A percentile compares a stretch with the other conserved stretches of the same genome.
phyloP scores from a whole-genome alignment of 1,284 basidiomycete genomes.

The Cryptococcus jaspeensis region DNA sequence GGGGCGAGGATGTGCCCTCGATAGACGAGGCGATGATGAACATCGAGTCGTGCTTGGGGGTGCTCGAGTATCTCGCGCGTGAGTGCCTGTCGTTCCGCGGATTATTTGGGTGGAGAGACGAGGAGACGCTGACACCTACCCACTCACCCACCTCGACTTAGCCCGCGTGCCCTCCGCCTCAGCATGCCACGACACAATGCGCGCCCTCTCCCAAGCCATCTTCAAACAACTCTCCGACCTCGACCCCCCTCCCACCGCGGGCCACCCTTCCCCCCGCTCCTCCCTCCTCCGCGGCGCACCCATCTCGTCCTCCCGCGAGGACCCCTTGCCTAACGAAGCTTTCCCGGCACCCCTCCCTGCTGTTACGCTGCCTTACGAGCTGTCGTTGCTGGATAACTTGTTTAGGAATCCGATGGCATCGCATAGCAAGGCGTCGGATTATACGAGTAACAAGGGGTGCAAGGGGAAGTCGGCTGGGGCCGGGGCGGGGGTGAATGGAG shows the following conservation, averaged over 20 bases:
- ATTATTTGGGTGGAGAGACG: background rate
- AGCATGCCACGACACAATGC: conserved; percentile 51
- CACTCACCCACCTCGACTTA: too few relatives aligned
- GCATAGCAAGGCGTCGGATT: conserved; percentile 51
- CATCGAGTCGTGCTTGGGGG: conserved; percentile 50
- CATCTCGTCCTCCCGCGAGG: conserved; percentile 45
- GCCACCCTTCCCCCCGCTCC: conserved; percentile 23
- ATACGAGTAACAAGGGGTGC: conserved; percentile 28
- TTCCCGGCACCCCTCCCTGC: conserved; percentile 47
- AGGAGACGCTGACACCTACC: conserved; percentile 5
- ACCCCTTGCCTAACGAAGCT: conserved; percentile 40
- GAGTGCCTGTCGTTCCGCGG: conserved; percentile 17
- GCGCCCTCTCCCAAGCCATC: conserved; percentile 46
- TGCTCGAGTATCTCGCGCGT: conserved; percentile 51
- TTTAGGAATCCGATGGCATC: conserved; percentile 51
- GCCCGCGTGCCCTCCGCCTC: conserved; percentile 50
- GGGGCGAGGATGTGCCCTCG: conserved; percentile 44
- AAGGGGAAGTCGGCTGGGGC: conserved; percentile 5
- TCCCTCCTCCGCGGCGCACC: conserved; percentile 32
- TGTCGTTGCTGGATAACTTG: conserved; percentile 51
- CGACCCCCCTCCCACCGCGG: conserved; percentile 21
- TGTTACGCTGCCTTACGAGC: conserved; percentile 49
- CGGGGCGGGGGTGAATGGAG: too few relatives aligned
- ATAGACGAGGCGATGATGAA: conserved; percentile 51
- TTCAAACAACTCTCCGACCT: conserved; percentile 44